Percentiles rank a stretch among this genome's conserved stretches.
Evolutionary conservation across 306 rosid species (phyloP).

Genomic region (Cicer cuneatum): DNA sequence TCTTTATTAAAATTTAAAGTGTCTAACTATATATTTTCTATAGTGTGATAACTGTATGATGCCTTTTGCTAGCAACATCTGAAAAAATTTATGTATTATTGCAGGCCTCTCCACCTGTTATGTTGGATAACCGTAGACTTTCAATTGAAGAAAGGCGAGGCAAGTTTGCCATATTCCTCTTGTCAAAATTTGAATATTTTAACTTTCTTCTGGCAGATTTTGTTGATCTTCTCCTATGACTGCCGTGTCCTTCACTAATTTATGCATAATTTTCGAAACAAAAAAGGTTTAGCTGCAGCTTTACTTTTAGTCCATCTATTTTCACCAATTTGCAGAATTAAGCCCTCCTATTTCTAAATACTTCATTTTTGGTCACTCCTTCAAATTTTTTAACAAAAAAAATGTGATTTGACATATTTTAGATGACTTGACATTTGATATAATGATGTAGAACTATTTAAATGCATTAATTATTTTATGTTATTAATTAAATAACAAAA

Average conservation of each 20-base stretch:
- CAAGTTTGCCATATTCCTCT: slow-evolving; percentile 38
- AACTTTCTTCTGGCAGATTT: not conserved
- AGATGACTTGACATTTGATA: too few relatives aligned
- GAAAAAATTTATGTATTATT: slow-evolving; percentile 20
- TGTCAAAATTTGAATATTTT: slow-evolving; percentile 5
- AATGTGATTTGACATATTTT: too few relatives aligned
- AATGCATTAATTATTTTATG: too few relatives aligned
- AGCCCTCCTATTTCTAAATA: too few relatives aligned
- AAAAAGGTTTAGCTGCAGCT: too few relatives aligned
- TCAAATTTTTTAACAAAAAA: too few relatives aligned
- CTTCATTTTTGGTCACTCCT: too few relatives aligned
- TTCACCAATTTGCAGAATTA: too few relatives aligned
- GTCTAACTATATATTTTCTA: not conserved
- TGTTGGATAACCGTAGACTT: slow-evolving; percentile 52
- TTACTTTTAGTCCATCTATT: too few relatives aligned
- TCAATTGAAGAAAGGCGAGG: slow-evolving; percentile 84
- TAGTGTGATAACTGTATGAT: not conserved
- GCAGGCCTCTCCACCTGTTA: slow-evolving; percentile 77
- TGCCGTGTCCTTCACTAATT: not conserved
- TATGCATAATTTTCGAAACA: not conserved
- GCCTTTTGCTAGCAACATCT: not conserved
- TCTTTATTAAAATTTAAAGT: not conserved
- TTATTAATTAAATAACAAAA: too few relatives aligned
- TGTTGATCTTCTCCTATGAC: not conserved
- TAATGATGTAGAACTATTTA: too few relatives aligned